Evolutionary conservation across 345 rosid species (phyloP), one percentile per base, ranked within the genome.

Genomic region (Rubroshorea leprosula): DNA sequence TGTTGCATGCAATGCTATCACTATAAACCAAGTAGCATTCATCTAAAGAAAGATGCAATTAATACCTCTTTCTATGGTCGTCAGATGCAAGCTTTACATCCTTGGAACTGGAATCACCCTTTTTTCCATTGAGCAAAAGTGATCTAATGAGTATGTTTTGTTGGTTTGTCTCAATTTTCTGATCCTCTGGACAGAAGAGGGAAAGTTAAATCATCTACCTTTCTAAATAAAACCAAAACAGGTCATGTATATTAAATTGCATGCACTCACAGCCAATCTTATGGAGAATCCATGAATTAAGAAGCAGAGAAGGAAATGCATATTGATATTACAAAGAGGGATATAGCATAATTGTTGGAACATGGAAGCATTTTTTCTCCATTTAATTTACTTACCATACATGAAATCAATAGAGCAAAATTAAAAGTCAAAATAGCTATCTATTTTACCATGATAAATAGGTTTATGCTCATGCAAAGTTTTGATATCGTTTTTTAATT

Each of bases 101-200:
- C 75, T 82, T 89, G 3, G 80, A 74, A 65, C 72, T 69, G 48
- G 87, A 65, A 60, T 85, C 87, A 39, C 77, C 76, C 70, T 71
- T 87, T 49, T 77, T 90, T 60, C 79, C 83, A 80, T 72, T 82
- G 21, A 87, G 63, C 61, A 74, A 68, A 44, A 90, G 97, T 0
- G 97, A 82, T 76, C 97, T 80, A 55, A 90, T 87, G 57, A 90
- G 64, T 72, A 87, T 90, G 71, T 90, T 90, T 61, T 83, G 82
- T 79, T 78, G 94, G 66, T 90, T 80, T 41, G 97, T 90, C 73
- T 76, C 80, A 72, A 90, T 85, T 60, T 64, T 64, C 64, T 87
- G 97, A 31, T 70, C 77, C 67, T 76, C 97, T 85, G 84, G 18
- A 71, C 25, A 65, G 48, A 63, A 27, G 65, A 59, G 46, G 50